Evolutionary conservation across 257 asterid species (phyloP).

Genomic region (Buddleja alternifolia): DNA sequence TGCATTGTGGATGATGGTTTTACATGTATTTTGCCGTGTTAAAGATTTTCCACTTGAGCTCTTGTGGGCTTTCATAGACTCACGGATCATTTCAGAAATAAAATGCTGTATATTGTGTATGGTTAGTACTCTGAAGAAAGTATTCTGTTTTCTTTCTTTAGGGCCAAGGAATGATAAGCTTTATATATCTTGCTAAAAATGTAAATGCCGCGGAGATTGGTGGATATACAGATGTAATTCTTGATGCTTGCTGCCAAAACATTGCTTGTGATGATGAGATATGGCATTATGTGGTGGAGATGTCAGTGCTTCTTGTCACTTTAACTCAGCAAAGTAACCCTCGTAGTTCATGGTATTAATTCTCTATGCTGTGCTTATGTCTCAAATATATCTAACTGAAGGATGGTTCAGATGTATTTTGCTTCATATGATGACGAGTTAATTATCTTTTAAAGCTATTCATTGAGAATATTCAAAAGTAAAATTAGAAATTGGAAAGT

Average conservation of each 20-base stretch:
- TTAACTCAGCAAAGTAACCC: conserved; percentile 74
- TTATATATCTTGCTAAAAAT: conserved; percentile 68
- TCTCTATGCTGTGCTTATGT: conserved; percentile 18
- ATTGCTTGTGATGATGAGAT: conserved; percentile 79
- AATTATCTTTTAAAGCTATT: neutral
- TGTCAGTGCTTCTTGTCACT: conserved; percentile 80
- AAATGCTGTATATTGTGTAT: neutral
- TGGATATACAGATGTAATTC: conserved; percentile 79
- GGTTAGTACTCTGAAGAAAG: neutral
- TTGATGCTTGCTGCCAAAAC: conserved; percentile 92
- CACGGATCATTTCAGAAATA: neutral
- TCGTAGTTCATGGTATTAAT: conserved; percentile 80
- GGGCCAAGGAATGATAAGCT: conserved; percentile 93
- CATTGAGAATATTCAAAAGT: neutral
- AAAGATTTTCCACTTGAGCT: neutral
- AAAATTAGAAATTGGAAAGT: conserved; percentile 4
- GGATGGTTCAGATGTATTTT: conserved; percentile 7
- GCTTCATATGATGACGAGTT: conserved; percentile 14
- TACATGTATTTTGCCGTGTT: conserved; percentile 9
- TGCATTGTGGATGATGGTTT: conserved; percentile 1
- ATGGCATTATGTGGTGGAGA: conserved; percentile 81
- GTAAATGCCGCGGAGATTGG: conserved; percentile 74
- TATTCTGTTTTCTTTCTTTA: conserved; percentile 38
- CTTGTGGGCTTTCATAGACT: too few relatives aligned
- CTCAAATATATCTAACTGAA: conserved; percentile 7